Base-by-base conservation (phyloP, 2,329 filamentous ascomycete species). In the Alternaria dauci region DNA sequence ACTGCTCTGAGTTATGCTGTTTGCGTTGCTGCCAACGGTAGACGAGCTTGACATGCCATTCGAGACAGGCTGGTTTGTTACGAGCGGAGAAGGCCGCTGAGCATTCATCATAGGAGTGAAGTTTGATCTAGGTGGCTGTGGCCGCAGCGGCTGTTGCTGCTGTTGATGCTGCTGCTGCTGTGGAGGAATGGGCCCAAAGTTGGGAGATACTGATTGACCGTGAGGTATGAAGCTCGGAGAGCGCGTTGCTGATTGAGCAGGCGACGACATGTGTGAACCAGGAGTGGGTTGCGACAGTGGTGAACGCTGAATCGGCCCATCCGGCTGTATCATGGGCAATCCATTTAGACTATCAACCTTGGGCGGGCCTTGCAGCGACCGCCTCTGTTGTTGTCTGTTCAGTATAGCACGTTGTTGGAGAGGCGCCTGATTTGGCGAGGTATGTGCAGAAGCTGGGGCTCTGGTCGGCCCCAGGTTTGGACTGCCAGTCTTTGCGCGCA, bases 401-500 rank as follows among this genome's bases (percentile, higher is more conserved):
- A 94, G 86, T 69, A 94, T 90, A 61, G 90, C 89, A 69, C 91
- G 88, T 72, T 94, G 92, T 67, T 94, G 89, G 30, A 91, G 89
- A 55, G 91, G 90, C 30, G 90, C 87, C 63, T 78, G 77, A 55
- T 75, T 77, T 30, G 68, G 80, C 88, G 85, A 78, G 28, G 71
- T 62, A 38, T 69, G 74, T 84, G 90, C 79, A 87, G 91, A 69
- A 84, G 82, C 85, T 56, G 76, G 71, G 68, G 78, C 74, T 64
- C 81, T 81, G 58, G 87, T 92, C 70, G 86, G 89, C 61, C 85
- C 90, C 65, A 95, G 84, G 73, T 89, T 91, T 53, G 94, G 93
- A 80, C 91, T 96, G 71, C 91, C 92, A 48, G 92, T 94, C 84
- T 97, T 98, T 76, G 94, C 90, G 66, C 92, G 91, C 71, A 99